Percentiles rank a stretch among this genome's conserved stretches.
Evolutionary conservation across 2,329 filamentous ascomycete species (phyloP).

Genomic region (Fusarium setosum): DNA sequence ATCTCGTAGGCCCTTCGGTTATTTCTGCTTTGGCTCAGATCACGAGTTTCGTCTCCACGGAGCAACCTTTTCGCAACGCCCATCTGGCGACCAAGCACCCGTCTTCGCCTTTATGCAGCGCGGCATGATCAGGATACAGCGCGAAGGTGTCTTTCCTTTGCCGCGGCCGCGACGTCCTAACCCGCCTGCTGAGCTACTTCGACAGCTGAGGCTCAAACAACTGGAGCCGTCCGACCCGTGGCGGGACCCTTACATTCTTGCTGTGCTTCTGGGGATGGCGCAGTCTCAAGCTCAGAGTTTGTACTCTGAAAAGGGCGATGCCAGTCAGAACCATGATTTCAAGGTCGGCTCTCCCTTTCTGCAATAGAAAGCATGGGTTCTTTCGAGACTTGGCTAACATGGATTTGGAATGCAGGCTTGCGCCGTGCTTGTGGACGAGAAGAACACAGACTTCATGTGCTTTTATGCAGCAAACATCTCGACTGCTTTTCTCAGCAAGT

Average conservation of each 20-base stretch:
- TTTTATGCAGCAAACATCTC: constrained; percentile 35
- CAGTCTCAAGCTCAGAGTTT: constrained; percentile 36
- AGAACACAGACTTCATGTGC: constrained; percentile 30
- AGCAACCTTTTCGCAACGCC: constrained; percentile 26
- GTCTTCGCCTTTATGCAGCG: constrained; percentile 39
- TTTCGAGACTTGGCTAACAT: background rate
- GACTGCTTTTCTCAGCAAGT: constrained; percentile 34
- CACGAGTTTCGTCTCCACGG: constrained; percentile 39
- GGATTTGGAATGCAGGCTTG: constrained; percentile 15
- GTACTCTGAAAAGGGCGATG: background rate
- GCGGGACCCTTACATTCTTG: constrained; percentile 40
- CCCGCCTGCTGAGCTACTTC: constrained; percentile 23
- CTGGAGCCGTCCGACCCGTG: constrained; percentile 32
- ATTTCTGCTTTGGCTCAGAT: constrained; percentile 35
- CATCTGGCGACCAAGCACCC: constrained; percentile 6
- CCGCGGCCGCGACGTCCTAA: constrained; percentile 31
- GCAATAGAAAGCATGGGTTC: background rate
- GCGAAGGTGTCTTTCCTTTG: constrained; percentile 25
- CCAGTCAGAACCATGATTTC: constrained; percentile 5
- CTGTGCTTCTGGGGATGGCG: constrained; percentile 36
- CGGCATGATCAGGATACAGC: constrained; percentile 33
- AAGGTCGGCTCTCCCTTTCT: constrained; percentile 16
- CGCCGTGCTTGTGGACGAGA: constrained; percentile 31
- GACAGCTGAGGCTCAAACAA: constrained; percentile 29
- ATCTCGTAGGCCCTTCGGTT: constrained; percentile 34